Percentiles rank a stretch among this genome's conserved stretches.
Conservation (phyloP, 768 basidiomycete species). For the Hortiboletus flavorubellus region DNA sequence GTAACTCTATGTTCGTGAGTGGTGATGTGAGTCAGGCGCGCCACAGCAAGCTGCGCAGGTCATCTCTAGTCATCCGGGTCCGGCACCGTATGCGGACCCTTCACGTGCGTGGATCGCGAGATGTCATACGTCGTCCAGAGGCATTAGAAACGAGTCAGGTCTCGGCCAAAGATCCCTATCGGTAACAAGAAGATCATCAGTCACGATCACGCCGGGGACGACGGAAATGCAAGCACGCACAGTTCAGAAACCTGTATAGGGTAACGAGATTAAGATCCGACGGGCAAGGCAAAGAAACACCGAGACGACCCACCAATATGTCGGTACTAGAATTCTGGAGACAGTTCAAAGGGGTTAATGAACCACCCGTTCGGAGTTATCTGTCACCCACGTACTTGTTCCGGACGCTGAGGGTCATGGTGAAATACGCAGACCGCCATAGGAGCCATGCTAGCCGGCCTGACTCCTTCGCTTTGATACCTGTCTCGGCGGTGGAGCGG, state of each 20-base stretch:
- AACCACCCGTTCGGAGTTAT: slow-evolving; percentile 8
- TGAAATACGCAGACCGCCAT: slow-evolving; percentile 81
- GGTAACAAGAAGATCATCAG: slow-evolving; percentile 8
- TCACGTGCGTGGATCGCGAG: background rate
- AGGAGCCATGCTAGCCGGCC: slow-evolving; percentile 74
- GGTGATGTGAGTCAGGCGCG: background rate
- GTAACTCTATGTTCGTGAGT: slow-evolving; percentile 12
- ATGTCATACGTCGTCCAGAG: background rate
- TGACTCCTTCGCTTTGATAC: slow-evolving; percentile 55
- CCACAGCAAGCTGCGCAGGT: background rate
- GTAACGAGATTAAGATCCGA: slow-evolving; percentile 14
- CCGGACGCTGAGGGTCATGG: slow-evolving; percentile 66
- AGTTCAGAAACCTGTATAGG: slow-evolving; percentile 60
- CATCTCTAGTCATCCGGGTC: background rate
- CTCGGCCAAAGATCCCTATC: slow-evolving; percentile 72
- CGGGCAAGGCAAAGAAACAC: slow-evolving; percentile 7
- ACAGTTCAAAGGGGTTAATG: slow-evolving; percentile 7
- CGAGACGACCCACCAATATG: slow-evolving; percentile 52
- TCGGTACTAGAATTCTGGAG: slow-evolving; percentile 58
- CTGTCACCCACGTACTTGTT: slow-evolving; percentile 52
- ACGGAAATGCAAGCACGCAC: slow-evolving; percentile 34
- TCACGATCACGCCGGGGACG: slow-evolving; percentile 8
- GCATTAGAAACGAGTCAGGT: slow-evolving; percentile 62
- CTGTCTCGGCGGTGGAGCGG: slow-evolving; percentile 47
- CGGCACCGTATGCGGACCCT: background rate